Conservation (phyloP, 345 rosid genomes). For the Citrus trifoliata region DNA sequence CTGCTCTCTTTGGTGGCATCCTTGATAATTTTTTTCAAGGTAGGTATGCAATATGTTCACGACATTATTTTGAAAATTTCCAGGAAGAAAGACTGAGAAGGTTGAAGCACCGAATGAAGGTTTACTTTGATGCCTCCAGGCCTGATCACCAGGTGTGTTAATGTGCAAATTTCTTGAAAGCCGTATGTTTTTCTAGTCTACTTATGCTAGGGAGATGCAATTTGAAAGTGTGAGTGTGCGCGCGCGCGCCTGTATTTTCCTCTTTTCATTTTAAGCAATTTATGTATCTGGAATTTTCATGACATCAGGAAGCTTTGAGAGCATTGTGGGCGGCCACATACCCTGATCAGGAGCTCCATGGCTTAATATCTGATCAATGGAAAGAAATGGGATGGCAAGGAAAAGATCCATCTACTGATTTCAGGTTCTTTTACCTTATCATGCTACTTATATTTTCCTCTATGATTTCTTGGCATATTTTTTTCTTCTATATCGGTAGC, state of each 20-base stretch:
- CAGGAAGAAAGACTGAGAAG: slow-evolving; percentile 79
- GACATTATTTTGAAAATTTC: slow-evolving; percentile 4
- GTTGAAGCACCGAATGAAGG: slow-evolving; percentile 70
- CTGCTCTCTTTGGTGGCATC: neutral
- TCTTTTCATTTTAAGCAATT: neutral
- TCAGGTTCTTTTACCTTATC: slow-evolving; percentile 46
- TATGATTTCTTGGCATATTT: neutral
- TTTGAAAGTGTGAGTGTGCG: neutral
- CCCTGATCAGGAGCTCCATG: slow-evolving; percentile 67
- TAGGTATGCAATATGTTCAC: too few species aligned
- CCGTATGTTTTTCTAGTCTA: neutral
- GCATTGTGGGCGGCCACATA: slow-evolving; percentile 83
- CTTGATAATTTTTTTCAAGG: too few species aligned
- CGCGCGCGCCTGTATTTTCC: too few species aligned
- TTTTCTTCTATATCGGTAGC: neutral
- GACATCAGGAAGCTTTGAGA: slow-evolving; percentile 66
- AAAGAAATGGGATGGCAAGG: slow-evolving; percentile 99
- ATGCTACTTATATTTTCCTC: neutral
- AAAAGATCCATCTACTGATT: slow-evolving; percentile 92
- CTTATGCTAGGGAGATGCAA: neutral
- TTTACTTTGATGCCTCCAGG: slow-evolving; percentile 64
- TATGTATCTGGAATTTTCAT: neutral
- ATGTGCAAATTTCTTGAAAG: neutral
- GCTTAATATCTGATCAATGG: slow-evolving; percentile 88
- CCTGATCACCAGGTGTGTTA: slow-evolving; percentile 72